A percentile compares a stretch with the other conserved stretches of the same genome.
Evolutionary conservation across 1,284 basidiomycete genomes (phyloP).

Genomic region (Heliocybe sulcata): DNA sequence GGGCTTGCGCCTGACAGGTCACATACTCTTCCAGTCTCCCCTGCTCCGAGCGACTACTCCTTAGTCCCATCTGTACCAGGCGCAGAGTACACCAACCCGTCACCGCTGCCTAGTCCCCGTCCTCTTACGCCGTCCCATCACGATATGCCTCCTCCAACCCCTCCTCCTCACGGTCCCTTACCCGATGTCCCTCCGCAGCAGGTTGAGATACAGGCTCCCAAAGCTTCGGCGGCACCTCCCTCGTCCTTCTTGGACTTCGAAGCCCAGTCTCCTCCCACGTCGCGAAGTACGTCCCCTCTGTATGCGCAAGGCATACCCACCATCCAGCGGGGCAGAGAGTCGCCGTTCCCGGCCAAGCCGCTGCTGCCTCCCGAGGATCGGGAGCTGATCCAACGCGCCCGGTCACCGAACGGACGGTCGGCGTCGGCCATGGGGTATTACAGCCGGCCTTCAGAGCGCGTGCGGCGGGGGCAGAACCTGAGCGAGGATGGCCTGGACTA

Average conservation of each 20-base stretch:
- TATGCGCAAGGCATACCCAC: conserved; percentile 20
- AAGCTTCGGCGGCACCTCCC: not conserved
- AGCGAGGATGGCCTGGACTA: not conserved
- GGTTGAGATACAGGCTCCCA: not conserved
- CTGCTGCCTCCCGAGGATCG: conserved; percentile 19
- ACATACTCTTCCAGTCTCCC: not conserved
- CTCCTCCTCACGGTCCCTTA: conserved; percentile 41
- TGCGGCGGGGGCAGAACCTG: not conserved
- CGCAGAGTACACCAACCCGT: not conserved
- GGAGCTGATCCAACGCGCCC: conserved; percentile 13
- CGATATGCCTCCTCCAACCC: conserved; percentile 48
- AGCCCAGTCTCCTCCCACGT: conserved; percentile 7
- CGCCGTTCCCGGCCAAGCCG: conserved; percentile 43
- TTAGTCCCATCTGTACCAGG: not conserved
- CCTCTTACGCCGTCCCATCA: conserved; percentile 33
- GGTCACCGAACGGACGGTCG: conserved; percentile 6
- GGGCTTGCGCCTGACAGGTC: not conserved
- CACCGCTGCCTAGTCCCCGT: conserved; percentile 7
- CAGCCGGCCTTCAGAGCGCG: not conserved
- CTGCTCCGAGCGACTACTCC: not conserved
- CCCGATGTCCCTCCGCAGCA: conserved; percentile 30
- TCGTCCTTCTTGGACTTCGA: not conserved
- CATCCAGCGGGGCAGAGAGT: conserved; percentile 37
- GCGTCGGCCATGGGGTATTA: not conserved
- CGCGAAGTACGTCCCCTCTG: conserved; percentile 10